Evolutionary conservation across 1,284 basidiomycete genomes (phyloP).

Genomic region (Athelia sp.): DNA sequence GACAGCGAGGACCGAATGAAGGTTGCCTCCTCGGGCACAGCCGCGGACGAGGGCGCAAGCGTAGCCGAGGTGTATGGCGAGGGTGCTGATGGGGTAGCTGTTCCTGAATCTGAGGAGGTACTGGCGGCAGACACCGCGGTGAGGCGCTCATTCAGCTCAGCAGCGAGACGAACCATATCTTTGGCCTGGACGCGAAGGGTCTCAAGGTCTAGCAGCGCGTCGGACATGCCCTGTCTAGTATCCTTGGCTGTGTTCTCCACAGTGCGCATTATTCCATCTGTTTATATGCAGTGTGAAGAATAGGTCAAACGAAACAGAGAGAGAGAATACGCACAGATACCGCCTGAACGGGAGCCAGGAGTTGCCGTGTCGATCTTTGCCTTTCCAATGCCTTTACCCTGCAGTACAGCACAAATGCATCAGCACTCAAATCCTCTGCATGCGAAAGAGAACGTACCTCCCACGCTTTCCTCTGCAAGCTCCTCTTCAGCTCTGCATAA

Average conservation of each 20-base stretch:
- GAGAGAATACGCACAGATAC: constrained; percentile 1
- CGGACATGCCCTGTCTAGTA: constrained; percentile 65
- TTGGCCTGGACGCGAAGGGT: constrained; percentile 89
- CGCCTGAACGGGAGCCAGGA: not conserved
- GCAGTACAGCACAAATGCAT: constrained; percentile 9
- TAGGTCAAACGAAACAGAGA: not conserved
- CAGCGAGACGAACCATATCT: constrained; percentile 89
- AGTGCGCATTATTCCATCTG: constrained; percentile 76
- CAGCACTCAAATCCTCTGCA: not conserved
- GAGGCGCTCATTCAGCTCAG: constrained; percentile 82
- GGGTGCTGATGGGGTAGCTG: no score
- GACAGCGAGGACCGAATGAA: constrained; percentile 87
- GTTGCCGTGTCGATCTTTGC: constrained; percentile 6
- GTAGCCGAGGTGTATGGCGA: constrained; percentile 11
- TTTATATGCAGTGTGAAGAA: constrained; percentile 5
- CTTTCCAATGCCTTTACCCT: constrained; percentile 22
- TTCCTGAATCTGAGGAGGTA: no score
- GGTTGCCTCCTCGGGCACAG: constrained; percentile 68
- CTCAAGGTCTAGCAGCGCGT: constrained; percentile 86
- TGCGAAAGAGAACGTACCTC: constrained; percentile 40
- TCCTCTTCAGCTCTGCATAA: constrained; percentile 76
- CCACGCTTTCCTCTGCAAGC: constrained; percentile 80
- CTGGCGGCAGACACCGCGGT: constrained; percentile 48
- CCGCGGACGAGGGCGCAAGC: constrained; percentile 23
- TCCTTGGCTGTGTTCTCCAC: constrained; percentile 67